Base-by-base conservation (phyloP, 2,329 filamentous ascomycete species). In the Moelleriella libera region DNA sequence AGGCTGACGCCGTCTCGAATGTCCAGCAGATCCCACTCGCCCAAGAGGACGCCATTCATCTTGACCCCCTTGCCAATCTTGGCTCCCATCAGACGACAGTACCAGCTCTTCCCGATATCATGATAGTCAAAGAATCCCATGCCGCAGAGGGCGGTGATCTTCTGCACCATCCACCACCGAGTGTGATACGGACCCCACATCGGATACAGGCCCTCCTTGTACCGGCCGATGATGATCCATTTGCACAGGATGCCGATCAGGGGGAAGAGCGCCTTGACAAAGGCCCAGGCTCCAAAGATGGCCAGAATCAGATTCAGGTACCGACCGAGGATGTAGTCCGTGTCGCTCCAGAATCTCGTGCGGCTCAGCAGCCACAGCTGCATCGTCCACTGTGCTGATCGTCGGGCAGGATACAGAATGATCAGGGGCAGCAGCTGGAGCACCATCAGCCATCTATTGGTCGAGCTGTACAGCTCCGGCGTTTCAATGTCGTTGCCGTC, bases 131-230 rank as follows among this genome's bases (percentile, higher is more conserved):
- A 75, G 41, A 69, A 49, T 2, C 73, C 73, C 48, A 63, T 66
- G 9, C 74, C 75, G 49, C 66, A 67, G 10, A 76, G 59, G 31
- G 65, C 63, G 2, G 72, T 61, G 14, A 69, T 68, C 59, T 78
- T 78, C 55, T 78, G 69, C 2, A 69, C 68, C 47, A 78, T 53
- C 75, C 75, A 79, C 75, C 75, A 79, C 11, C 72, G 65, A 0
- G 72, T 77, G 55, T 78, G 75, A 53, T 78, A 78, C 1, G 57
- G 48, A 3, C 72, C 74, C 75, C 75, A 79, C 75, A 79, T 79
- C 3, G 75, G 74, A 52, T 73, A 77, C 2, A 75, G 56, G 0
- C 75, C 75, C 53, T 74, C 66, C 32, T 61, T 63, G 54, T 75
- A 71, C 1, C 67, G 66, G 8, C 75, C 75, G 40, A 78, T 71